Percentiles rank a stretch among this genome's conserved stretches.
Evolutionary conservation across 2,329 filamentous ascomycete species (phyloP).

Genomic region (Trichoderma brevicompactum): DNA sequence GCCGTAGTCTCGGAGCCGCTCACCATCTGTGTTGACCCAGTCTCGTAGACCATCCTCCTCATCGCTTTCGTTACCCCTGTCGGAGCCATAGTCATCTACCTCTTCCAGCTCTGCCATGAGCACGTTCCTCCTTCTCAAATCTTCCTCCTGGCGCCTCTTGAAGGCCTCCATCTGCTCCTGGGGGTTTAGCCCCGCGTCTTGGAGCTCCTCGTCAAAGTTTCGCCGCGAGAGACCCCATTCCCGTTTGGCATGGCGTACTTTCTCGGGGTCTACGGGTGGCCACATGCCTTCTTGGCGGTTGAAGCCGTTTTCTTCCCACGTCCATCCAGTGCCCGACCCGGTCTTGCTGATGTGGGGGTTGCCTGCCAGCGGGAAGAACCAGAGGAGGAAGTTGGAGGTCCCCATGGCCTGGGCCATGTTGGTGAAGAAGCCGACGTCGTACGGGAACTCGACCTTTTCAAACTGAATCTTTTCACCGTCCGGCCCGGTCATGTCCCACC

Average conservation of each 20-base stretch:
- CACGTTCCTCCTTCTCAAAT: conserved; percentile 47
- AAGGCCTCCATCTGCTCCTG: conserved; percentile 57
- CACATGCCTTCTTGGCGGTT: conserved; percentile 66
- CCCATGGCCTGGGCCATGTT: conserved; percentile 81
- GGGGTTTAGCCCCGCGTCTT: conserved; percentile 43
- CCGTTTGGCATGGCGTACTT: conserved; percentile 50
- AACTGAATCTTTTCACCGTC: conserved; percentile 53
- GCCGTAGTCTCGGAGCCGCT: conserved; percentile 74
- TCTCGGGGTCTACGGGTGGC: conserved; percentile 68
- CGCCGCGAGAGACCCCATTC: conserved; percentile 47
- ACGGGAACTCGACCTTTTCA: conserved; percentile 75
- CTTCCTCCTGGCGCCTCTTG: conserved; percentile 52
- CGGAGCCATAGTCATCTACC: conserved; percentile 60
- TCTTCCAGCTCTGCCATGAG: conserved; percentile 57
- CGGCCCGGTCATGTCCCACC: conserved; percentile 47
- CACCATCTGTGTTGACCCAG: conserved; percentile 78
- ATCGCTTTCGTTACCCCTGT: conserved; percentile 61
- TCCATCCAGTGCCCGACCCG: conserved; percentile 55
- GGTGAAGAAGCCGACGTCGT: conserved; percentile 74
- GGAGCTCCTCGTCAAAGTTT: conserved; percentile 42
- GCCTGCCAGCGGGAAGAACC: conserved; percentile 70
- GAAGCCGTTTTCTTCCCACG: conserved; percentile 76
- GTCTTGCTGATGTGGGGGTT: conserved; percentile 49
- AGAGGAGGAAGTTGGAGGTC: conserved; percentile 64
- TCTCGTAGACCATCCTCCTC: conserved; percentile 46